Evolutionary conservation across 768 basidiomycete species (phyloP), one percentile per base, ranked within the genome.

Genomic region (Lactarius quietus): DNA sequence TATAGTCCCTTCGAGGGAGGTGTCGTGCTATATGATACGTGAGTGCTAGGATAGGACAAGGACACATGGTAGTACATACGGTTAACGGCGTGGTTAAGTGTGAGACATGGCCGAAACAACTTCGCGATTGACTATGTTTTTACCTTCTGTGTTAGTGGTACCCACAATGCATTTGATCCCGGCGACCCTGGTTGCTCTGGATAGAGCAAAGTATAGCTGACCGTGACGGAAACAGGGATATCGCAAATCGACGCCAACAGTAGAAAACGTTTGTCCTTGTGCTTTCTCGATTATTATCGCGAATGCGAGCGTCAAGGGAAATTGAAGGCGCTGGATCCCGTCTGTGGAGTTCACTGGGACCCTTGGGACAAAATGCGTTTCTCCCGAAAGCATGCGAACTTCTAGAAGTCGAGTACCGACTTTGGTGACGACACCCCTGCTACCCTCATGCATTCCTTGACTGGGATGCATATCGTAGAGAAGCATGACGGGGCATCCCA

Each of bases 221-320:
- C 38, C 57, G 26, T 41, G 36, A 26, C 14, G 3, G 35, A 57
- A 57, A 36, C 29, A 29, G 0, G 43, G 41, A 1, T 5, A 15
- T 4, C 43, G 58, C 2, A 59, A n/a, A n/a, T 59, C 20, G 20
- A 59, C 3, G 4, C 58, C 43, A 3, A 59, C 58, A 6, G 48
- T 14, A 12, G 26, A 15, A 26, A 51, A 51, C 26, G 23, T 15
- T 26, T 51, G 48, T 51, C 48, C 48, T 26, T 51, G 23, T 2
- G 48, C 48, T 2, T 51, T 51, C 9, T 45, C 45, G 43, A 59
- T 59, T 3, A 43, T 59, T 43, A 35, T 59, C 20, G 58, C 58
- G n/a, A 48, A 59, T 31, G 43, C 43, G 7, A 59, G 58, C 6
- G 29, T 20, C 14, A 59, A 14, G 18, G 58, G 58, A 18, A n/a